phyloP scores from a whole-genome alignment of 2,329 filamentous ascomycete genomes.

The Penicillium sp. region DNA sequence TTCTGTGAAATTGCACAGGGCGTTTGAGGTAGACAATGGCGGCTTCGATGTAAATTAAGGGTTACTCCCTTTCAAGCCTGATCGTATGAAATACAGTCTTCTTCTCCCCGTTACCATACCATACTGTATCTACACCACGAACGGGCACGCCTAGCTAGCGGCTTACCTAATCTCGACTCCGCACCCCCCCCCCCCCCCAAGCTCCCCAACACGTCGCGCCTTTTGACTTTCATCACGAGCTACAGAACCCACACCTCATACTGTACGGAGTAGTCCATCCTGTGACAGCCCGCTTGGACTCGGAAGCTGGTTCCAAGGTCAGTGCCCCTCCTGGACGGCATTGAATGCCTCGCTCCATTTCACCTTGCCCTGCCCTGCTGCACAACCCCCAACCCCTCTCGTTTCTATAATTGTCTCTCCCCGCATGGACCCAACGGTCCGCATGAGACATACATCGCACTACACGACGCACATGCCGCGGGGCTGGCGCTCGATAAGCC shows the following conservation, averaged over 20 bases:
- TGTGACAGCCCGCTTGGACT: constrained; percentile 2
- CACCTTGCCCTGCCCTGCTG: neutral
- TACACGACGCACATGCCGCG: neutral
- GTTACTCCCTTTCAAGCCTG: neutral
- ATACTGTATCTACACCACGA: neutral
- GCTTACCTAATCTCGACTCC: constrained; percentile 1
- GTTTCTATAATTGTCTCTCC: constrained; percentile 6
- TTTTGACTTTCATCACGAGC: constrained; percentile 5
- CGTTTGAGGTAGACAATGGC: neutral
- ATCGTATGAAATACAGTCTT: neutral
- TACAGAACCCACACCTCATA: neutral
- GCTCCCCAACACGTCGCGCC: neutral
- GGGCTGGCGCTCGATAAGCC: neutral
- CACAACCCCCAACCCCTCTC: neutral
- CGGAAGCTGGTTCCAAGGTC: constrained; percentile 4
- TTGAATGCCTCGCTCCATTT: neutral
- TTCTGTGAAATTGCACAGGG: too few species aligned
- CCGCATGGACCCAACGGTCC: constrained; percentile 1
- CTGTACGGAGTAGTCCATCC: neutral
- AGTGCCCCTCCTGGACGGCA: neutral
- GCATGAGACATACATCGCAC: constrained; percentile 5
- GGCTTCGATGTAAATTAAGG: neutral
- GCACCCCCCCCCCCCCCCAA: neutral
- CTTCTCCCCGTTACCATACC: neutral
- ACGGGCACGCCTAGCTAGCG: too few species aligned